phyloP scores from a whole-genome alignment of 2,329 filamentous ascomycete species.

The Calonectria multiphialidica region DNA sequence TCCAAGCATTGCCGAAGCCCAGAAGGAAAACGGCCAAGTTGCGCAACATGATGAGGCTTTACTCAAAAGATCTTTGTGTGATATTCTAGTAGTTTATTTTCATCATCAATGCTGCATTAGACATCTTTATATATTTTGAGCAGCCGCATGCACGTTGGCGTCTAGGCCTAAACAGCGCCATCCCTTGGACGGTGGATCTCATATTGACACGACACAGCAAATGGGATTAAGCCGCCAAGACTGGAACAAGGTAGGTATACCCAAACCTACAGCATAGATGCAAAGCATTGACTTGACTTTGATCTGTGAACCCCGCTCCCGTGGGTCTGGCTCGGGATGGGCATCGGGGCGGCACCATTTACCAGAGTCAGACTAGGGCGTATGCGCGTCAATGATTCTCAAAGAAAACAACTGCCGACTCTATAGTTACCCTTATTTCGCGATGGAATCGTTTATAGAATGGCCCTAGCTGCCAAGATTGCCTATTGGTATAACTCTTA shows the following conservation, averaged over 20 bases:
- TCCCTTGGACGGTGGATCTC: not conserved
- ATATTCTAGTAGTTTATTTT: no score
- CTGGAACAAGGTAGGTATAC: not conserved
- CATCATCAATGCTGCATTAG: no score
- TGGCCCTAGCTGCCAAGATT: no score
- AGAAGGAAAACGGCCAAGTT: not conserved
- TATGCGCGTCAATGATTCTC: no score
- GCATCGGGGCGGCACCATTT: not conserved
- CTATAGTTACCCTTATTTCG: no score
- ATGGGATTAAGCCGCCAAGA: not conserved
- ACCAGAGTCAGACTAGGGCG: not conserved
- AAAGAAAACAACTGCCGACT: no score
- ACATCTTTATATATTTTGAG: not conserved
- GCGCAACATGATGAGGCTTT: not conserved
- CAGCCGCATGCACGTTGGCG: not conserved
- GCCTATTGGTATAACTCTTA: no score
- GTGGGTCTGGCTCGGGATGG: not conserved
- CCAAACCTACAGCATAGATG: not conserved
- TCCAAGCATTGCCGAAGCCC: not conserved
- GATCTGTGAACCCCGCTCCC: not conserved
- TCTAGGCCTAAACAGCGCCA: not conserved
- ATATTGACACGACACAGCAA: not conserved
- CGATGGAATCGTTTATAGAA: no score
- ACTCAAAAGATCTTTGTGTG: not conserved
- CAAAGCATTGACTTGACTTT: not conserved